Conservation (phyloP, 768 basidiomycete genomes). For the Favolaschia claudopus region DNA sequence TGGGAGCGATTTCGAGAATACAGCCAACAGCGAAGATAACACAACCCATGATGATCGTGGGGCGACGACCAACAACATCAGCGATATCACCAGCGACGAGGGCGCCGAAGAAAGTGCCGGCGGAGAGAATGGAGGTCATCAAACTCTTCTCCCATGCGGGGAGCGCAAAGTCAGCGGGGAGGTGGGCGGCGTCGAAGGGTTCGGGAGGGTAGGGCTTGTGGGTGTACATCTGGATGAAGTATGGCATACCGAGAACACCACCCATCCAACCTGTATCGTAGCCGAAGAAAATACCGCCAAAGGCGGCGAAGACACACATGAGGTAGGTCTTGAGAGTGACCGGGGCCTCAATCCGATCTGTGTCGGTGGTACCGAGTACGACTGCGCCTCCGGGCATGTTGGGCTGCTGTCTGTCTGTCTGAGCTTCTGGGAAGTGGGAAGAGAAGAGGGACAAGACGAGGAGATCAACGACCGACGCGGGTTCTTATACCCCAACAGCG, state of each 20-base stretch:
- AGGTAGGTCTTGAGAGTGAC: slow-evolving; percentile 22
- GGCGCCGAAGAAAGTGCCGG: slow-evolving; percentile 86
- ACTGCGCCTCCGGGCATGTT: slow-evolving; percentile 24
- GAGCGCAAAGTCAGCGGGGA: slow-evolving; percentile 41
- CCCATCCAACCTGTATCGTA: slow-evolving; percentile 89
- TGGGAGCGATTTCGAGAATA: slow-evolving; percentile 68
- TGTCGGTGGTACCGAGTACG: slow-evolving; percentile 21
- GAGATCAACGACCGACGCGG: no score
- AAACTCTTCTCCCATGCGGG: slow-evolving; percentile 58
- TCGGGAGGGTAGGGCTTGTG: not conserved
- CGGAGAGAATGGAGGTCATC: slow-evolving; percentile 74
- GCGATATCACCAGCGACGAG: slow-evolving; percentile 46
- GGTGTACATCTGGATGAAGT: slow-evolving; percentile 52
- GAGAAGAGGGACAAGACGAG: not conserved
- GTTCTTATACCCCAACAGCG: no score
- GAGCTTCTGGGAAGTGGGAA: not conserved
- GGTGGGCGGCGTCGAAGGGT: not conserved
- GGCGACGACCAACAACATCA: slow-evolving; percentile 62
- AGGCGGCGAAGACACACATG: slow-evolving; percentile 47
- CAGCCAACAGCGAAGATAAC: slow-evolving; percentile 69
- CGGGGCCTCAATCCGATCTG: slow-evolving; percentile 22
- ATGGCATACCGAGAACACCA: slow-evolving; percentile 73
- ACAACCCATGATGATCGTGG: slow-evolving; percentile 72
- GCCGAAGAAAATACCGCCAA: slow-evolving; percentile 62
- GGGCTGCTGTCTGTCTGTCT: not conserved